Evolutionary conservation across 2,329 filamentous ascomycete species (phyloP).

Genomic region (Bipolaris bicolor): DNA sequence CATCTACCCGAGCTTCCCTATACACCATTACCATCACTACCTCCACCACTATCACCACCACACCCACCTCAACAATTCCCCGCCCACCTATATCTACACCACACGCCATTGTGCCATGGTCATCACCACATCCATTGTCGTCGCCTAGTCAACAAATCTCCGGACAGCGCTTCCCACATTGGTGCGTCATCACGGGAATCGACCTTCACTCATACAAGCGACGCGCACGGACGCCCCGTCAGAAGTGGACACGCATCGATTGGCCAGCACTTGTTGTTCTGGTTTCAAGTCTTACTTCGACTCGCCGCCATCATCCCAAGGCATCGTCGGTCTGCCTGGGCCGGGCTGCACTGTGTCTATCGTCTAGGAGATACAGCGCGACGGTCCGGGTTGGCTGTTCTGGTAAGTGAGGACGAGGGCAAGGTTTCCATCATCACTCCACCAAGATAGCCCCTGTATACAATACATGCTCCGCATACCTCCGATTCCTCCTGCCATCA

Average conservation of each 20-base stretch:
- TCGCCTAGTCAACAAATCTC: constrained; percentile 42
- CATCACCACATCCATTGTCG: constrained; percentile 20
- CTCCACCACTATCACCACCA: constrained; percentile 33
- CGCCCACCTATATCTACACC: constrained; percentile 9
- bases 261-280: constrained; percentile 36
- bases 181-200: constrained; percentile 38
- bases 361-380: constrained; percentile 41
- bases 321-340: constrained; percentile 40
- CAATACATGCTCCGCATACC: background rate
- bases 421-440: background rate
- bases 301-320: constrained; percentile 26
- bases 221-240: constrained; percentile 32
- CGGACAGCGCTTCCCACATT: constrained; percentile 33
- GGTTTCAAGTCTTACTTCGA: constrained; percentile 37
- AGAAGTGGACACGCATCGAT: constrained; percentile 39
- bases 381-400: constrained; percentile 40
- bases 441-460: background rate
- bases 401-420: constrained; percentile 31
- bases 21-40: constrained; percentile 29
- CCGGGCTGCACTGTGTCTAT: constrained; percentile 43
- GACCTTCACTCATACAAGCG: constrained; percentile 38
- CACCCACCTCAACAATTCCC: background rate
- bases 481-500: background rate
- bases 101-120: constrained; percentile 29
- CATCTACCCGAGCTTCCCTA: constrained; percentile 26